Evolutionary conservation across 441 rosid genomes (phyloP), one percentile per base, ranked within the genome.

Genomic region (Gossypium schwendimanii): DNA sequence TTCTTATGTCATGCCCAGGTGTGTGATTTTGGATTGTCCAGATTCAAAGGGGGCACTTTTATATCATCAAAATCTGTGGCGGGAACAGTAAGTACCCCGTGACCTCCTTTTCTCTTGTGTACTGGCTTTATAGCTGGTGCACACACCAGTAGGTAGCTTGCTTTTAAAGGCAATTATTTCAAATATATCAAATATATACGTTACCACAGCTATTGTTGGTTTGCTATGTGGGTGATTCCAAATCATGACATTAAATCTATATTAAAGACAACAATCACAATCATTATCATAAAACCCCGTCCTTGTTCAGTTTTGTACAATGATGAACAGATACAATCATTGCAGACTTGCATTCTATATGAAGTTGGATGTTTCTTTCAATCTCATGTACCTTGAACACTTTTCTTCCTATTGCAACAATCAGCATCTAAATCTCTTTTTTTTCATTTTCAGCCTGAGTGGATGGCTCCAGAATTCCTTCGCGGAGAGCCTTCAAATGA

Each of bases 391-490:
- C 3, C 5, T 26, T 14, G 76, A 47, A 69, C 63, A 31, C 0
- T 78, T 70, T 71, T 64, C 73, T 78, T 69, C 12, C 41, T 63
- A 70, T 71, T 79, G 77, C 80, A 77, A 81, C 75, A 55, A 74
- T 79, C 80, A 84, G 67, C 82, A 52, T 76, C 73, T 81, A 82
- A 87, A 81, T 75, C 80, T 78, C 39, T n/a, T 80, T 74, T 63
- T 76, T 77, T 91, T 79, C 68, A 60, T 80, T 83, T 86, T 82
- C 91, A 94, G 99, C 99, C 98, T 2, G 99, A 94, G 86, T 94
- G 99, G 99, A 92, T 94, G 99, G 99, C 99, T 77, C 98, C 99
- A 36, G 99, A 94, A 75, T 92, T 94, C 74, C 97, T 94, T 69
- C 89, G 99, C 8, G 99, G 97, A 6, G 99, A 94, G 83, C 99